These are phyloP conservation scores for Aspergillus pseudoviridinutans DNA, from an alignment of 2,329 filamentous ascomycete species.

Conservation along the genomic window DNA sequence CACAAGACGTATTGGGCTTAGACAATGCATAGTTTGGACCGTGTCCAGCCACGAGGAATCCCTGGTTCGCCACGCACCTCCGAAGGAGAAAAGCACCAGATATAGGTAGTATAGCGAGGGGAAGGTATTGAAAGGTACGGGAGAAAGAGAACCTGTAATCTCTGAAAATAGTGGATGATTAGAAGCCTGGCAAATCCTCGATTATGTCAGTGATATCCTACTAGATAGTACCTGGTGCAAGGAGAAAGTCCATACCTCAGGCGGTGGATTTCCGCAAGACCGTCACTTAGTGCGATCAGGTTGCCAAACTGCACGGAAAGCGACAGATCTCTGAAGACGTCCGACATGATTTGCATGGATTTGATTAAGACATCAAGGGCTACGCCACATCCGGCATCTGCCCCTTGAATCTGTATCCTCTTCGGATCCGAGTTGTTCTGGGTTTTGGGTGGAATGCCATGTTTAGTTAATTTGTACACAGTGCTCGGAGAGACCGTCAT, in stretches of 20 bases:
- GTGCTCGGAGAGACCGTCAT: neutral
- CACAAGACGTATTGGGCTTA: neutral
- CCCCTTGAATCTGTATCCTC: neutral
- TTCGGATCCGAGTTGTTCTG: neutral
- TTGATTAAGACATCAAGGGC: neutral
- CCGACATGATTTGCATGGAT: neutral
- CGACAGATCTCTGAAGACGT: neutral
- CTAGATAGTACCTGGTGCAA: neutral
- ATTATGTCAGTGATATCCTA: neutral
- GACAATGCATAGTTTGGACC: neutral
- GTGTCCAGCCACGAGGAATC: neutral
- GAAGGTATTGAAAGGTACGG: neutral
- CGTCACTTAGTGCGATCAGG: neutral
- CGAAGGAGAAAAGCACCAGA: neutral
- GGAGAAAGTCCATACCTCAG: neutral
- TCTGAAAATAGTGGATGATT: neutral
- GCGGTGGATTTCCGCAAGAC: neutral
- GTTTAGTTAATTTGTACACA: neutral
- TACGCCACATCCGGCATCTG: neutral
- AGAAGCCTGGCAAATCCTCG: neutral
- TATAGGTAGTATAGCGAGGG: neutral
- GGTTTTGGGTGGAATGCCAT: neutral
- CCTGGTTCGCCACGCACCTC: neutral
- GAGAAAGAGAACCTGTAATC: neutral
- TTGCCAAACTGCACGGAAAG: neutral